phyloP scores from a whole-genome alignment of 352 stramenopile genomes.

The Globisporangium paroecandrum region DNA sequence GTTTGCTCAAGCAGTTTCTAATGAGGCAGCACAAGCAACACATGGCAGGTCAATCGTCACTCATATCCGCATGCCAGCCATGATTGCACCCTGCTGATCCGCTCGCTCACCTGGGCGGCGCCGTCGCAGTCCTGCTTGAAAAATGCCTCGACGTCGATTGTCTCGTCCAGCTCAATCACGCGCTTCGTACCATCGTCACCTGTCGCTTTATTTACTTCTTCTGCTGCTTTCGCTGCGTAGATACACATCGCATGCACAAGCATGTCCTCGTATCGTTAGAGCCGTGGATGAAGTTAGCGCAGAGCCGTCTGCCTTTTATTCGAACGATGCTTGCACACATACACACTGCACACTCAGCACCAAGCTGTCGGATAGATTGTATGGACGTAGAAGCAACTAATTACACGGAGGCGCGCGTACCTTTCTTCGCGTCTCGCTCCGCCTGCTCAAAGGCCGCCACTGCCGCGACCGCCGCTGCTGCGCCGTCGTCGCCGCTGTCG shows the following conservation, averaged over 20 bases:
- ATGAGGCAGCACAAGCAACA: not conserved
- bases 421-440: conserved; percentile 1
- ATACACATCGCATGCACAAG: not conserved
- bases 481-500: not conserved
- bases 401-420: not conserved
- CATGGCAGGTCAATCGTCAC: not conserved
- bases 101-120: conserved; percentile 17
- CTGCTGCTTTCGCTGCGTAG: not conserved
- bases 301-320: not conserved
- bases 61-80: not conserved
- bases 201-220: not conserved
- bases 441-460: conserved; percentile 2
- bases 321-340: not conserved
- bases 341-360: not conserved
- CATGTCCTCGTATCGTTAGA: not conserved
- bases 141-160: conserved; percentile 23
- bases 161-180: conserved; percentile 18
- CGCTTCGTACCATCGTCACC: not conserved
- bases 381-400: not conserved
- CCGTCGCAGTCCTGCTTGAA: conserved; percentile 20
- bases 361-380: not conserved
- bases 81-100: not conserved
- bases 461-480: not conserved
- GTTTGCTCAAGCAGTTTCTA: conserved; percentile 65
- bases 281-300: not conserved